These are phyloP conservation scores for Yamadazyma oceani DNA, from an alignment of 1,139 yeast genomes.

Conservation along the genomic window DNA sequence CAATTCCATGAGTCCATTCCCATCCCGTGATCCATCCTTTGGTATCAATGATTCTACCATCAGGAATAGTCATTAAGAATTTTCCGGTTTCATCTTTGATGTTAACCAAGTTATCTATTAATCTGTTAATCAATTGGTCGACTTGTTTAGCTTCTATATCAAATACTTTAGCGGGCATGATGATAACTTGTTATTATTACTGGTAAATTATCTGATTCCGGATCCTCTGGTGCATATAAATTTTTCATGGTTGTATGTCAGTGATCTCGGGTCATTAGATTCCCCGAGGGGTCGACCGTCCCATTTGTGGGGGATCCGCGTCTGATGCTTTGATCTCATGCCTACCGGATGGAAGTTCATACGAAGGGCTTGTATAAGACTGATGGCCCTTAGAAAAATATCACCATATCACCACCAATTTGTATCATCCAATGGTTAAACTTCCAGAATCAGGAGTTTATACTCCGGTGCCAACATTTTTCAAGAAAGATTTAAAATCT, in stretches of 20 bases:
- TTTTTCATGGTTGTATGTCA: no score
- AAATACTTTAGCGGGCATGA: slow-evolving; percentile 18
- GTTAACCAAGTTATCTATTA: slow-evolving; percentile 20
- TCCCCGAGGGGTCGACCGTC: no score
- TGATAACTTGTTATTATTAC: no score
- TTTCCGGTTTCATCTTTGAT: slow-evolving; percentile 28
- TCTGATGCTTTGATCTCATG: no score
- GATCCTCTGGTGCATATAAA: no score
- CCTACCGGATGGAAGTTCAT: no score
- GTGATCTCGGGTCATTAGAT: neutral
- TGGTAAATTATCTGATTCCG: no score
- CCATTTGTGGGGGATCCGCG: no score
- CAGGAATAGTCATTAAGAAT: slow-evolving; percentile 29
- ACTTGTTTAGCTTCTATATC: slow-evolving; percentile 16
- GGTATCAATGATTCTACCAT: slow-evolving; percentile 33
- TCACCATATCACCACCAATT: neutral
- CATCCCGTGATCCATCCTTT: slow-evolving; percentile 38
- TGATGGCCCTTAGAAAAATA: no score
- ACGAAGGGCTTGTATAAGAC: no score
- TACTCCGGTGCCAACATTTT: slow-evolving; percentile 42
- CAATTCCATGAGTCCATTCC: slow-evolving; percentile 39
- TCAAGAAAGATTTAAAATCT: slow-evolving; percentile 27
- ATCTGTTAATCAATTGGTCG: slow-evolving; percentile 14
- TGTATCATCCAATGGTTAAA: neutral
- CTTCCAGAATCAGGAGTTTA: slow-evolving; percentile 24